These are phyloP conservation scores for Striga asiatica DNA, from an alignment of 257 asterid species.

Conservation along the genomic window DNA sequence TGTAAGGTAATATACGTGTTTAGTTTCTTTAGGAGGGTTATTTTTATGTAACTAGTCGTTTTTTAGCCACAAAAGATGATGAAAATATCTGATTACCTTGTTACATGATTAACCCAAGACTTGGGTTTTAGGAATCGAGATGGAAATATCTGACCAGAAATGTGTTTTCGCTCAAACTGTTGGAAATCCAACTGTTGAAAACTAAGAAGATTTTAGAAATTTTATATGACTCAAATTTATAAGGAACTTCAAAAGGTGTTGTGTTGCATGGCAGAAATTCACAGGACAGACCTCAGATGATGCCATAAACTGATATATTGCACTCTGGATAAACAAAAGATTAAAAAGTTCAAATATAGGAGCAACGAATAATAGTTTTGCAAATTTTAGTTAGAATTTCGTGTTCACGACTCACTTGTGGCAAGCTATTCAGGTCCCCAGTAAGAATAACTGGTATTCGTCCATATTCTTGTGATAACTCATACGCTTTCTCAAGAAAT, in stretches of 20 bases:
- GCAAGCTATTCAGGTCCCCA: conserved; percentile 76
- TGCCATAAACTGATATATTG: conserved; percentile 63
- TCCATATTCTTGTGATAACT: conserved; percentile 73
- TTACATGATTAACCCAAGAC: conserved; percentile 13
- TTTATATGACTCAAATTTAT: neutral
- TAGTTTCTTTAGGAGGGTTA: too few species aligned
- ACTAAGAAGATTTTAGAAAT: conserved; percentile 4
- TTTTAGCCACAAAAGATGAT: too few species aligned
- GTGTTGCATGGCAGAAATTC: neutral
- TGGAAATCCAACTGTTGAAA: conserved; percentile 52
- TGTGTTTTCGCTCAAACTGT: conserved; percentile 47
- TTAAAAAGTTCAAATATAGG: conserved; percentile 15
- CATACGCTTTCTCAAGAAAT: conserved; percentile 64
- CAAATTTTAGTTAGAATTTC: neutral
- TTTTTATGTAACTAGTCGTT: too few species aligned
- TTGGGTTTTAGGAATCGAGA: conserved; percentile 14
- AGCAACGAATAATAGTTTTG: conserved; percentile 2
- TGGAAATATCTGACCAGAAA: conserved; percentile 61
- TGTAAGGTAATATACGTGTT: too few species aligned
- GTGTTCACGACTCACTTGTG: conserved; percentile 36
- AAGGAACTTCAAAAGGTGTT: conserved; percentile 6
- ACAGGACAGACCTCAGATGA: conserved; percentile 53
- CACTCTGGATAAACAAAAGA: conserved; percentile 53
- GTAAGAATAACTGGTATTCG: conserved; percentile 57
- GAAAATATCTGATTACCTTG: too few species aligned